Base-by-base conservation (phyloP, 345 rosid species). In the Conringia planisiliqua region DNA sequence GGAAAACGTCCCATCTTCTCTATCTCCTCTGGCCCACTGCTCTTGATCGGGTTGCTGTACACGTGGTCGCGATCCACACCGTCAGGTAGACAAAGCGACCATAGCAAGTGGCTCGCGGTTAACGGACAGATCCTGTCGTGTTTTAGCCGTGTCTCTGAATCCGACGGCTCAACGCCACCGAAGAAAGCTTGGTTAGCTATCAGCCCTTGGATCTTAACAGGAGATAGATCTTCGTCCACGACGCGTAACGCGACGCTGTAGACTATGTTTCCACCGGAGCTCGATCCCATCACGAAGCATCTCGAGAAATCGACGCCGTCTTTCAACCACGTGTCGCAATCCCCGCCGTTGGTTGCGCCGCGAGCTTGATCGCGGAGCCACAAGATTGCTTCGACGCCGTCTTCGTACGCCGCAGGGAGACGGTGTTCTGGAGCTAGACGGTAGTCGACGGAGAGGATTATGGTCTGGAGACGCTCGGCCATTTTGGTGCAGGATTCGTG, bases 371-470 rank as follows among this genome's bases (percentile, higher is more conserved):
- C 70, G 7, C 85, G 83, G 64, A 86, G 81, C 98, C 98, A 94
- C 60, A 22, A 40, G 69, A 94, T 75, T 3, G 95, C 79, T 5
- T 90, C 95, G 40, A 83, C 43, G 17, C 89, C 92, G 62, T 94
- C 98, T 0, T 88, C 92, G 80, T 88, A 94, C 18, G 96, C 95
- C 1, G 91, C 95, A 1, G 98, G 98, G 57, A 94, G 98, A 71
- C 93, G 90, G 81, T 91, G 87, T 43, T 94, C 98, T 1, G 98
- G 98, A n/a, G 90, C 80, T 2, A 91, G 88, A 54, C 98, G 93
- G 71, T 89, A 94, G 3, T 91, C 89, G 17, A 94, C 90, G 35
- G 96, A 87, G 70, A 91, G 76, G 75, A 94, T 71, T 0, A 94
- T 0, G 63, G 86, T 83, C 2, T 88, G 83, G 66, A 89, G 48